Conservation (phyloP, 306 rosid species). For the Vigna nakashimae region DNA sequence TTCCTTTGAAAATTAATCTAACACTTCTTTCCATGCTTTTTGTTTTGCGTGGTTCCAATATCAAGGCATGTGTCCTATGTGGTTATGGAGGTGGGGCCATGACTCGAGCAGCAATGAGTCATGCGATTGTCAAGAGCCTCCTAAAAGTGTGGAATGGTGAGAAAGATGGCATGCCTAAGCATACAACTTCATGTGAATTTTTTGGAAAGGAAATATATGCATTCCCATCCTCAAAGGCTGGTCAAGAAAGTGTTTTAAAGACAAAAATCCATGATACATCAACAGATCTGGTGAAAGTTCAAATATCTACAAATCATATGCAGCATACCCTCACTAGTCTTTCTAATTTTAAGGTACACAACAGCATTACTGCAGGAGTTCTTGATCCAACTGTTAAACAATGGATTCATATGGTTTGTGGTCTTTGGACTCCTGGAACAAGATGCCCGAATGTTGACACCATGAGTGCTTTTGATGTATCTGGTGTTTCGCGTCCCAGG, state of each 20-base stretch:
- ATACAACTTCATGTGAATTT: conserved; percentile 38
- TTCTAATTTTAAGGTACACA: conserved; percentile 46
- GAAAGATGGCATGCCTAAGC: conserved; percentile 43
- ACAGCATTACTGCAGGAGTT: conserved; percentile 64
- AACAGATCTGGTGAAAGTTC: conserved; percentile 38
- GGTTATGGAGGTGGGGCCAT: conserved; percentile 85
- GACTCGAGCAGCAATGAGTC: conserved; percentile 65
- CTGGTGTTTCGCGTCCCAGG: conserved; percentile 57
- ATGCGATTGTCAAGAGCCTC: conserved; percentile 57
- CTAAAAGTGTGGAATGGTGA: conserved; percentile 58
- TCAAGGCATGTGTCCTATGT: conserved; percentile 75
- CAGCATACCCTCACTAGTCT: conserved; percentile 10
- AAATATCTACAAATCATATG: conserved; percentile 35
- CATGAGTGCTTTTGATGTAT: conserved; percentile 81
- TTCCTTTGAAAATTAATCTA: conserved; percentile 10
- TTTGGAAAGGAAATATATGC: conserved; percentile 39
- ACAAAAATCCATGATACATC: conserved; percentile 31
- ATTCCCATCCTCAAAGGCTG: conserved; percentile 43
- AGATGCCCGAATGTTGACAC: conserved; percentile 76
- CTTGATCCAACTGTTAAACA: conserved; percentile 65
- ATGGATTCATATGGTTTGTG: conserved; percentile 87
- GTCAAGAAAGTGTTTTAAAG: conserved; percentile 29
- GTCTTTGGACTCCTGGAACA: conserved; percentile 83
- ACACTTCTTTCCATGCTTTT: conserved; percentile 16
- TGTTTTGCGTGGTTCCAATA: conserved; percentile 5